Evolutionary conservation across 2,329 filamentous ascomycete species (phyloP).

Genomic region (Trichoderma sp.): DNA sequence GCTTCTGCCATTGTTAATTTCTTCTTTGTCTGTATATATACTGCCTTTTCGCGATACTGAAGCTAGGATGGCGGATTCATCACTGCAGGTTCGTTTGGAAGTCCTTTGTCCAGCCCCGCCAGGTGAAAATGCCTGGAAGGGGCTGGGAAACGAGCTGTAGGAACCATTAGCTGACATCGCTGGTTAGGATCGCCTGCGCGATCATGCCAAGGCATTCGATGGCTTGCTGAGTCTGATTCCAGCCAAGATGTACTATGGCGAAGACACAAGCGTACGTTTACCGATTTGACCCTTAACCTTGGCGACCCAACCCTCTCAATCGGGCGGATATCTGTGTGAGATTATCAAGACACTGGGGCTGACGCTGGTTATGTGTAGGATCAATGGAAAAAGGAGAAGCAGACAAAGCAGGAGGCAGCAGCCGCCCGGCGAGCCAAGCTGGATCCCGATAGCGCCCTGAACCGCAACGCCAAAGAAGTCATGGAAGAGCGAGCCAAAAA

Average conservation of each 20-base stretch:
- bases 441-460: constrained; percentile 79
- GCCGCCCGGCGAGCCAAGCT: constrained; percentile 85
- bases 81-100: constrained; percentile 46
- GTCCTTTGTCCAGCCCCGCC: constrained; percentile 31
- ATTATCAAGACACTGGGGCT: not conserved
- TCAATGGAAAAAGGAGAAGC: constrained; percentile 92
- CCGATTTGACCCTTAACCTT: constrained; percentile 11
- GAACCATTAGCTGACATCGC: constrained; percentile 20
- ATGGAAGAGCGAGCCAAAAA: constrained; percentile 76
- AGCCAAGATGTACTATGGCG: constrained; percentile 85
- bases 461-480: constrained; percentile 83
- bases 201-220: constrained; percentile 73
- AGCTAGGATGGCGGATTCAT: constrained; percentile 42
- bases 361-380: constrained; percentile 53
- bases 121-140: not conserved
- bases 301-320: not conserved
- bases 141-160: not conserved
- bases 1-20: not conserved
- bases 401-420: constrained; percentile 84
- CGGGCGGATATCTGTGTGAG: not conserved
- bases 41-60: not conserved
- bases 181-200: constrained; percentile 54
- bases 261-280: constrained; percentile 76
- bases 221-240: constrained; percentile 84
- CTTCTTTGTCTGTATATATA: not conserved